phyloP scores from a whole-genome alignment of 2,329 filamentous ascomycete genomes.

The Neonectria faginata region DNA sequence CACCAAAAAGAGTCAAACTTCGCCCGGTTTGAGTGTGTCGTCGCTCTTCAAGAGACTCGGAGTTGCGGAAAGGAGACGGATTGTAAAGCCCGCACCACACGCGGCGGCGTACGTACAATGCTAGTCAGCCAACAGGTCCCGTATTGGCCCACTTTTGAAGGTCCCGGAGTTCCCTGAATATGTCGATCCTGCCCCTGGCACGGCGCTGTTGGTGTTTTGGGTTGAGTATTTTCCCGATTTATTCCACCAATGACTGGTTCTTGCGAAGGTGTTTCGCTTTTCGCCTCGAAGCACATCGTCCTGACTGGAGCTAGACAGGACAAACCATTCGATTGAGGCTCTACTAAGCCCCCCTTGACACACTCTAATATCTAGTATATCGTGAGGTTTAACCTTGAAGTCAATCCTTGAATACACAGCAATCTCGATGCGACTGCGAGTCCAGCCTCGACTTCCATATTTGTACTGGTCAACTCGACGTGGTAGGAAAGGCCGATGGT shows the following conservation, averaged over 20 bases:
- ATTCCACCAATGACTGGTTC: constrained; percentile 11
- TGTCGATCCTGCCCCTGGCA: constrained; percentile 9
- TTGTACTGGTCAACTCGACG: neutral
- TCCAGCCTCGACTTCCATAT: too few relatives aligned
- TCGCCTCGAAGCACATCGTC: neutral
- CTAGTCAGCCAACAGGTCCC: neutral
- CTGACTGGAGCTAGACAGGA: neutral
- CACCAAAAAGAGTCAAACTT: neutral
- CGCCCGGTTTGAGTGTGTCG: too few relatives aligned
- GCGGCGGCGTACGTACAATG: constrained; percentile 7
- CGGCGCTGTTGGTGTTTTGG: neutral
- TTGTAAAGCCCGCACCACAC: neutral
- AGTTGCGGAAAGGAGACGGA: neutral
- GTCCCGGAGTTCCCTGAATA: neutral
- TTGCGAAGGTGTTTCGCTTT: neutral
- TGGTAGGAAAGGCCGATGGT: neutral
- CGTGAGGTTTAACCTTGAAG: neutral
- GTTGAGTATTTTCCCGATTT: neutral
- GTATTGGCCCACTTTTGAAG: constrained; percentile 1
- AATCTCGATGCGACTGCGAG: neutral
- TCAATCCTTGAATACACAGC: neutral
- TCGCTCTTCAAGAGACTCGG: neutral
- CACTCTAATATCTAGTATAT: neutral
- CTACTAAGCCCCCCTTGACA: neutral
- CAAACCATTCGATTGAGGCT: constrained; percentile 6